These are phyloP conservation scores for Boletus mariae DNA, from an alignment of 1,284 basidiomycete species.

Conservation along the genomic window DNA sequence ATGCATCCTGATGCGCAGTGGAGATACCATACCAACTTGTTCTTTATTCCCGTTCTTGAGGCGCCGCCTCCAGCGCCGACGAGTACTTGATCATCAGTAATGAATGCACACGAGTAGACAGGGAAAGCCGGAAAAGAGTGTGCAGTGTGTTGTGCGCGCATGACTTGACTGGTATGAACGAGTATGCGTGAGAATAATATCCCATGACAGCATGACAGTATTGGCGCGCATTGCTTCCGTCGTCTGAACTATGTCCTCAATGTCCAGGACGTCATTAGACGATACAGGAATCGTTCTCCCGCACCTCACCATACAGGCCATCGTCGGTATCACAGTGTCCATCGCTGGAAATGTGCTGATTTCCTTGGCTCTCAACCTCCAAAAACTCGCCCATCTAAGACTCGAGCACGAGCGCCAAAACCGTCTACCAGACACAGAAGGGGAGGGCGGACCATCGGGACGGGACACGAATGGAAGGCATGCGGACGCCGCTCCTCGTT, in stretches of 20 bases:
- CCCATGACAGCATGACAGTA: not conserved
- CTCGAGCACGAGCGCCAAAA: constrained; percentile 45
- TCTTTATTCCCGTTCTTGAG: constrained; percentile 81
- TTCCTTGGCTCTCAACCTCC: constrained; percentile 84
- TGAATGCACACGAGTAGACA: constrained; percentile 84
- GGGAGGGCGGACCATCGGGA: constrained; percentile 10
- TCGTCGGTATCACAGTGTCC: constrained; percentile 82
- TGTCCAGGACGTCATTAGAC: constrained; percentile 25
- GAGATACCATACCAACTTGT: constrained; percentile 80
- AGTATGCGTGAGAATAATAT: constrained; percentile 14
- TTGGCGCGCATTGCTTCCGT: not conserved
- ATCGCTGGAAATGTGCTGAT: constrained; percentile 87
- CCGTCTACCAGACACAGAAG: constrained; percentile 8
- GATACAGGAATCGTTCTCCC: constrained; percentile 45
- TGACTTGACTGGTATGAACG: constrained; percentile 30
- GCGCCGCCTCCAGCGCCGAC: constrained; percentile 89
- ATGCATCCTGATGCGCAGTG: not conserved
- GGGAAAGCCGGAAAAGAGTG: constrained; percentile 78
- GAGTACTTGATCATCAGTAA: constrained; percentile 69
- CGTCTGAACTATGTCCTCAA: constrained; percentile 2
- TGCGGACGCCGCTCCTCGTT: constrained; percentile 1
- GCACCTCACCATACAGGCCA: constrained; percentile 53
- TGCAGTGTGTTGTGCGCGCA: constrained; percentile 77
- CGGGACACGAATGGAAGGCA: constrained; percentile 3
- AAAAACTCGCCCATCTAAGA: constrained; percentile 86